Percentiles rank a stretch among this genome's conserved stretches.
These are phyloP conservation scores for Verticillium dahliae DNA, from an alignment of 2,329 filamentous ascomycete species.

Conservation along the genomic window DNA sequence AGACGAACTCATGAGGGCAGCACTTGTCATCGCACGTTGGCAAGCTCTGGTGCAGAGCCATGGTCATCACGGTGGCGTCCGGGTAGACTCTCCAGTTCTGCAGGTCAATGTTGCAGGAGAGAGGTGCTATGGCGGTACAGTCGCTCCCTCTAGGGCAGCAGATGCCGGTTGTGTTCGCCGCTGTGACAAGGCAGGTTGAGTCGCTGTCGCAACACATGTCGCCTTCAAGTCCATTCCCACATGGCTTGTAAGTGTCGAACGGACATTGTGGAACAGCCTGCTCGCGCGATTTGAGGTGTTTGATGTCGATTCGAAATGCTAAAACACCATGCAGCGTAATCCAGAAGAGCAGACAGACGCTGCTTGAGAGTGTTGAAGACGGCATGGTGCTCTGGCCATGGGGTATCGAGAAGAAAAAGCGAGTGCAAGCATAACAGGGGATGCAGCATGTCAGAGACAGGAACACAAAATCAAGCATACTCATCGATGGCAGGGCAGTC, in stretches of 20 bases:
- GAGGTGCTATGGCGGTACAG: slow-evolving; percentile 55
- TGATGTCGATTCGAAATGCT: neutral
- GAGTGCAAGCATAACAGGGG: neutral
- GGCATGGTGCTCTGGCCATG: neutral
- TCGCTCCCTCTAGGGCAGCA: slow-evolving; percentile 57
- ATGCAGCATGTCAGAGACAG: neutral
- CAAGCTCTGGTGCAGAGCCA: slow-evolving; percentile 50
- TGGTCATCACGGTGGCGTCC: slow-evolving; percentile 58
- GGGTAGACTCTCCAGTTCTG: slow-evolving; percentile 55
- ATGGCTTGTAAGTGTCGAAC: slow-evolving; percentile 4
- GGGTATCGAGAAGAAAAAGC: neutral
- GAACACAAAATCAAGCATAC: neutral
- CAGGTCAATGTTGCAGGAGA: slow-evolving; percentile 55
- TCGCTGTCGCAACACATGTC: slow-evolving; percentile 60
- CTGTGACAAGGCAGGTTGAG: slow-evolving; percentile 53
- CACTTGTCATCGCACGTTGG: slow-evolving; percentile 55
- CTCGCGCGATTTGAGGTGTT: neutral
- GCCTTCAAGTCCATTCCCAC: slow-evolving; percentile 37
- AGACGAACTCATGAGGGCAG: slow-evolving; percentile 68
- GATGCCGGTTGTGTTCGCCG: slow-evolving; percentile 56
- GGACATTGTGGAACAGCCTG: slow-evolving; percentile 6
- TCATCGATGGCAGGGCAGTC: neutral
- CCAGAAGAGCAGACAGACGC: neutral
- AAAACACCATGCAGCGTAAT: neutral
- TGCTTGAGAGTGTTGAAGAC: neutral